Conservation (phyloP, 2,329 filamentous ascomycete genomes). For the Exophiala sideris region DNA sequence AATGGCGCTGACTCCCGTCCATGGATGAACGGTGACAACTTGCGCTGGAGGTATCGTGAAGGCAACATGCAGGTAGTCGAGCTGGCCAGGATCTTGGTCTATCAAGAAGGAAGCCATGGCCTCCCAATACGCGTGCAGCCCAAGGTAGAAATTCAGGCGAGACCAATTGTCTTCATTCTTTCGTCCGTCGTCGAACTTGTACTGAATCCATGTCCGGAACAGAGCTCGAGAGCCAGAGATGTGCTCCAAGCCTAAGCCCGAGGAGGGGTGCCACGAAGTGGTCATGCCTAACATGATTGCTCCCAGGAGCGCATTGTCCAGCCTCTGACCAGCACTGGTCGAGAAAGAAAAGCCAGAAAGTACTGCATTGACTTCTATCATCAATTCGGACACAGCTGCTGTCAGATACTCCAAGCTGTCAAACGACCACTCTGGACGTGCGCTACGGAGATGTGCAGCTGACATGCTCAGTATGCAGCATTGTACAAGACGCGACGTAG, state of each 20-base stretch:
- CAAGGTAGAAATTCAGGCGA: background rate
- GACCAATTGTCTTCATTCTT: background rate
- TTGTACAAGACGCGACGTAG: background rate
- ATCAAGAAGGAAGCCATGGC: slow-evolving; percentile 2
- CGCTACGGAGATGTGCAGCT: background rate
- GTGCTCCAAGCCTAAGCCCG: background rate
- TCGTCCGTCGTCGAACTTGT: background rate
- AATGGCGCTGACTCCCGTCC: background rate
- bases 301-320: background rate
- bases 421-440: background rate
- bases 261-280: background rate
- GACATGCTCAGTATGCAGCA: slow-evolving; percentile 3
- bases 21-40: background rate
- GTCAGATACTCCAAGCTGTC: background rate
- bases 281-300: background rate
- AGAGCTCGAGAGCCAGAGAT: background rate
- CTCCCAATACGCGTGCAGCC: slow-evolving; percentile 2
- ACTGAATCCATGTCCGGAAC: background rate
- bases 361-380: background rate
- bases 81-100: background rate
- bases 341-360: background rate
- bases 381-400: background rate
- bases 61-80: background rate
- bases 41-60: background rate
- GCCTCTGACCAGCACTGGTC: background rate